A percentile compares a stretch with the other conserved stretches of the same genome.
phyloP scores from a whole-genome alignment of 306 rosid genomes.

The Cucumis cinereus region DNA sequence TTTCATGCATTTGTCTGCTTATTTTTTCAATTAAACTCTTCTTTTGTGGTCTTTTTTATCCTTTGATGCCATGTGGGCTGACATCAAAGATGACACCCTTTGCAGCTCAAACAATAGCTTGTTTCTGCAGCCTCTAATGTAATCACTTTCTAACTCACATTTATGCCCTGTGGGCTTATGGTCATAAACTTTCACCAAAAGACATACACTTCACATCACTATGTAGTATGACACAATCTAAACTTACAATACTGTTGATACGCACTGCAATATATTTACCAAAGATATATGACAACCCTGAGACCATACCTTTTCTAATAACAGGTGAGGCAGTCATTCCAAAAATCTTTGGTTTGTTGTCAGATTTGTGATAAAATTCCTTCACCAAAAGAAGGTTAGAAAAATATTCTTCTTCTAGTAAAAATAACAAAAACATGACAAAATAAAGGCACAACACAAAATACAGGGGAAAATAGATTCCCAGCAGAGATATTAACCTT shows the following conservation, averaged over 20 bases:
- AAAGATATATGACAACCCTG: not conserved
- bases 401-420: not conserved
- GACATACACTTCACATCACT: not conserved
- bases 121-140: conserved; percentile 54
- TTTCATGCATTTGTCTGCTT: not conserved
- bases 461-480: not conserved
- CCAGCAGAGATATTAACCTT: conserved; percentile 35
- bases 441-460: conserved; percentile 6
- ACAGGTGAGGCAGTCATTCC: conserved; percentile 96
- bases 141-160: conserved; percentile 13
- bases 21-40: not conserved
- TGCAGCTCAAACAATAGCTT: conserved; percentile 33
- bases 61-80: not conserved
- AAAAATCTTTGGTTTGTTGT: conserved; percentile 70
- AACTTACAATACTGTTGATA: not conserved
- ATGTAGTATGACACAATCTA: not conserved
- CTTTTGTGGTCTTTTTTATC: not conserved
- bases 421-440: conserved; percentile 4
- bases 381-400: conserved; percentile 27
- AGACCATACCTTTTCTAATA: conserved; percentile 46
- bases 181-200: not conserved
- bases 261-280: not conserved
- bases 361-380: conserved; percentile 80
- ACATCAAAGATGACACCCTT: conserved; percentile 32
- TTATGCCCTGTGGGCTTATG: not conserved